A percentile compares a stretch with the other conserved stretches of the same genome.
These are phyloP conservation scores for Mucor racemosus DNA, from an alignment of 371 early-diverging fungal genomes.

Conservation along the genomic window DNA sequence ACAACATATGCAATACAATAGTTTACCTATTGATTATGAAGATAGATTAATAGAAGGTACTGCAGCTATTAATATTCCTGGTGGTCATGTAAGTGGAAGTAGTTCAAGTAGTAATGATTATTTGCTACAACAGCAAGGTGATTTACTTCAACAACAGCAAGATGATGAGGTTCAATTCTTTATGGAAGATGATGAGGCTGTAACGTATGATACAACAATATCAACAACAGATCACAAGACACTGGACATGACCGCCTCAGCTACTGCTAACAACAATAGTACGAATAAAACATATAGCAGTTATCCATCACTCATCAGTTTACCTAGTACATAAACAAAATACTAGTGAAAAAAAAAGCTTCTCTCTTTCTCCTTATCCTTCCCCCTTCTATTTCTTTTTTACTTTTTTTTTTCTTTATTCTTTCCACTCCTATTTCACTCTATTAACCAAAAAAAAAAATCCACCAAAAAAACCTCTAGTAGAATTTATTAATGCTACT, in stretches of 20 bases:
- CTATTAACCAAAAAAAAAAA: not conserved
- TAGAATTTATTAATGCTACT: not conserved
- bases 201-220: constrained; percentile 21
- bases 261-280: not conserved
- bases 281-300: not conserved
- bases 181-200: constrained; percentile 53
- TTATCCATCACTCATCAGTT: constrained; percentile 23
- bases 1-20: not conserved
- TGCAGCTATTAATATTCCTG: constrained; percentile 40
- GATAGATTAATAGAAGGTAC: constrained; percentile 20
- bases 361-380: not conserved
- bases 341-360: constrained; percentile 1
- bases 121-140: constrained; percentile 29
- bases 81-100: constrained; percentile 15
- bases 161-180: constrained; percentile 54
- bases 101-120: constrained; percentile 9
- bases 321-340: constrained; percentile 19
- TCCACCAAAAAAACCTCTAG: not conserved
- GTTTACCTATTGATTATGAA: constrained; percentile 12
- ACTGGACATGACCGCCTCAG: constrained; percentile 15
- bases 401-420: not conserved
- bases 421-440: not conserved
- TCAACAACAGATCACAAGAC: constrained; percentile 18
- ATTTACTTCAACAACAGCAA: constrained; percentile 21
- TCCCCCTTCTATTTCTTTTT: not conserved